Conservation (phyloP, 805 yeast species). For the Myxozyma vanderwaltii region DNA sequence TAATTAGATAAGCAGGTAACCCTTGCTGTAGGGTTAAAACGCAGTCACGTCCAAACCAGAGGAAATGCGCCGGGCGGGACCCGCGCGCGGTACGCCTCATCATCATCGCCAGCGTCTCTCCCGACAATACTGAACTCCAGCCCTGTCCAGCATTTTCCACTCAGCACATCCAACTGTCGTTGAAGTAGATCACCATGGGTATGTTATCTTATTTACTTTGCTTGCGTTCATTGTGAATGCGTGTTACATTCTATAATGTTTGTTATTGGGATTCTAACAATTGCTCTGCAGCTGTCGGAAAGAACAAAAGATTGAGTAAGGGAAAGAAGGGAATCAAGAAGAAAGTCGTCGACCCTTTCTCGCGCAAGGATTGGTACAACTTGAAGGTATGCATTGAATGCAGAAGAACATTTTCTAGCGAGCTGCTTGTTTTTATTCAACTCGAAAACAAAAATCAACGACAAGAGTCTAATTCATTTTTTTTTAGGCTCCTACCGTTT, state of each 20-base stretch:
- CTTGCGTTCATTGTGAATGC: background rate
- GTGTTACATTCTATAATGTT: background rate
- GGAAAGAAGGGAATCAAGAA: slow-evolving; percentile 98
- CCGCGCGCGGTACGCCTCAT: background rate
- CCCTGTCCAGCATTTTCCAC: slow-evolving; percentile 4
- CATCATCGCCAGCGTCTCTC: slow-evolving; percentile 5
- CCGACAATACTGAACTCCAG: slow-evolving; percentile 6
- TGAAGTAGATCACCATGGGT: slow-evolving; percentile 32
- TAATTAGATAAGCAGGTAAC: background rate
- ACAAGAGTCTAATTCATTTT: slow-evolving; percentile 34
- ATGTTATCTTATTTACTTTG: slow-evolving; percentile 1
- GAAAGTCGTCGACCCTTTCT: slow-evolving; percentile 99
- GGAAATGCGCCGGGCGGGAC: background rate
- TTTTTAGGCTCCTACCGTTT: slow-evolving; percentile 82
- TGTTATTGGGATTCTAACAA: background rate
- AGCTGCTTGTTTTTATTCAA: too few relatives aligned
- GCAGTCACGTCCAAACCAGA: slow-evolving; percentile 2
- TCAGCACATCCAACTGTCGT: slow-evolving; percentile 14
- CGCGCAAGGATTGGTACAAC: slow-evolving; percentile 89
- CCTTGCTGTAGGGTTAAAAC: background rate
- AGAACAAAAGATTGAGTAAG: slow-evolving; percentile 80
- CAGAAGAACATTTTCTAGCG: background rate
- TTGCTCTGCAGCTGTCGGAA: slow-evolving; percentile 71
- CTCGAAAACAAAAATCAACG: too few relatives aligned
- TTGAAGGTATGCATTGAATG: slow-evolving; percentile 18